Evolutionary conservation across 495 filamentous ascomycete genomes (phyloP), one percentile per base, ranked within the genome.

Genomic region (Penicillium cataractarum): DNA sequence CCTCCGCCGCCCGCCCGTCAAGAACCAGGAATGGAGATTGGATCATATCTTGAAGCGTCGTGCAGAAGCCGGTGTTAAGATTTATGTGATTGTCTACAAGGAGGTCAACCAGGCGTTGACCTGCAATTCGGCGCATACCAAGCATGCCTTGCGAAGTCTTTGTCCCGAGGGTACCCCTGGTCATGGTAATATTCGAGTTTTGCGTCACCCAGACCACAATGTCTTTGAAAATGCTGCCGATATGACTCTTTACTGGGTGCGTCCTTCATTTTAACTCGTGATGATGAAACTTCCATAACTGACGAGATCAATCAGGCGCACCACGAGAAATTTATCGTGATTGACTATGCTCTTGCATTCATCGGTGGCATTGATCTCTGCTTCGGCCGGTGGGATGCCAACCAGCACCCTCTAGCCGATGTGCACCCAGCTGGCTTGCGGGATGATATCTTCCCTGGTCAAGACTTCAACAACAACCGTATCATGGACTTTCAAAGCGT

Each of bases 171-270:
- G 92, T 12, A 83, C 81, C 1, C 88, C 86, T 0, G 94, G 94
- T 0, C 80, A 91, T 69, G 91, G 91, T 13, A 98, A 98, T 68
- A 97, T 98, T 73, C 82, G 76, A 8, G 83, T 97, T 35, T 89
- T 98, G 87, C 86, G 94, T 26, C 94, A 98, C 76, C 94, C 94
- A 2, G 94, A 99, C 72, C 94, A 99, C 74, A 96, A 97, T 65
- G 83, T 97, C 35, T 85, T 98, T 42, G 92, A 97, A 67, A 97
- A 98, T 71, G 91, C 87, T 1, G 91, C 91, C 9, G 94, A 98
- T 62, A 97, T 97, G 93, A 97, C 92, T 0, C 91, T 97, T 69
- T 97, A 97, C 76, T 98, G 94, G 94, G 82, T 84, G 68, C 21
- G 75, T 48, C 4, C 8, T 15, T 35, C 2, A 2, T 39, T 21